Conservation (phyloP, 768 basidiomycete genomes). For the Strobilomyces echinocephalus region DNA sequence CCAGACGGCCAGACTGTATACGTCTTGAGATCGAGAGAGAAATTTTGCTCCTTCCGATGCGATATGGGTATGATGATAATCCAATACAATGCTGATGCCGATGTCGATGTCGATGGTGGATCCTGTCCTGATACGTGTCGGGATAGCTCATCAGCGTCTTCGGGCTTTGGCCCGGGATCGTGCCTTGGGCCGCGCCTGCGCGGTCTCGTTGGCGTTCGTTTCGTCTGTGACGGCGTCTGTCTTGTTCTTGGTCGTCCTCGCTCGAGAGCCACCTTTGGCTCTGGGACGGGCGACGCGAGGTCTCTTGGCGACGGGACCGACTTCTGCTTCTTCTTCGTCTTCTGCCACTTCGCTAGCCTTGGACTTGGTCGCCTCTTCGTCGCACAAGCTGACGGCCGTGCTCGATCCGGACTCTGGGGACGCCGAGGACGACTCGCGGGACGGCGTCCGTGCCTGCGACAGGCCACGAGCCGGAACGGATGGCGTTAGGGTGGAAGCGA, state of each 20-base stretch:
- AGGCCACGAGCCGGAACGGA: conserved; percentile 18
- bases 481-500: conserved; percentile 29
- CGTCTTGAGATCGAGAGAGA: conserved; percentile 22
- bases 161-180: conserved; percentile 27
- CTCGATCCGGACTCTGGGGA: conserved; percentile 30
- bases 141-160: conserved; percentile 24
- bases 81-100: conserved; percentile 3
- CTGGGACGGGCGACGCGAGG: conserved; percentile 18
- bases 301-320: conserved; percentile 16
- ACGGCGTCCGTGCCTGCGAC: conserved; percentile 20
- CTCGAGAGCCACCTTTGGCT: conserved; percentile 22
- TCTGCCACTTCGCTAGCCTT: conserved; percentile 16
- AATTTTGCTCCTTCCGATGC: conserved; percentile 17
- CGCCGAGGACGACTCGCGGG: conserved; percentile 21
- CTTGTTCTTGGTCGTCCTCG: conserved; percentile 17
- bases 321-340: conserved; percentile 15
- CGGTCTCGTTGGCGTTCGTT: conserved; percentile 15
- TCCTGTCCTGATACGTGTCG: conserved; percentile 9
- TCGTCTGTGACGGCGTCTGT: conserved; percentile 8
- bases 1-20: conserved; percentile 12
- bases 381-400: conserved; percentile 31
- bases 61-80: conserved; percentile 20
- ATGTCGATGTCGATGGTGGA: conserved; percentile 17
- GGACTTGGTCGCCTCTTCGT: conserved; percentile 22
- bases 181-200: conserved; percentile 29